These are phyloP conservation scores for Aspergillaceae sp. DNA, from an alignment of 2,329 filamentous ascomycete species.

Conservation along the genomic window DNA sequence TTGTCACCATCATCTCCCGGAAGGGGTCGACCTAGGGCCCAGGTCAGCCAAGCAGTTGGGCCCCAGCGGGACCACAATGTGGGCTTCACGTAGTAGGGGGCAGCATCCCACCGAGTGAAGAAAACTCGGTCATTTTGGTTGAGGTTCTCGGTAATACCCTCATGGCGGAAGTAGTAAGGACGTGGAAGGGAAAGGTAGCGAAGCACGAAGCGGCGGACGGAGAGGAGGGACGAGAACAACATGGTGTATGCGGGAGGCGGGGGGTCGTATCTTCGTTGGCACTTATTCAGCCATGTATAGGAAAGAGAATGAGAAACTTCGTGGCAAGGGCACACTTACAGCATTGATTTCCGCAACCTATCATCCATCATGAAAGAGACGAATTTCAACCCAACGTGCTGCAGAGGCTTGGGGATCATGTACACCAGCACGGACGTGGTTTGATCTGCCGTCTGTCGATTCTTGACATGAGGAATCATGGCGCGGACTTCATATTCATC, in stretches of 20 bases:
- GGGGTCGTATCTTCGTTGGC: slow-evolving; percentile 28
- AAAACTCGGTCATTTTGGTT: slow-evolving; percentile 50
- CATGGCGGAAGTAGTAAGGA: slow-evolving; percentile 30
- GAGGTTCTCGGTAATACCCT: slow-evolving; percentile 36
- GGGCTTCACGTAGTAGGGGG: slow-evolving; percentile 56
- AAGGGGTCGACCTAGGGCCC: slow-evolving; percentile 38
- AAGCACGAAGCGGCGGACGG: slow-evolving; percentile 47
- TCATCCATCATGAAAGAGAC: slow-evolving; percentile 56
- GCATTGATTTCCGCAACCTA: slow-evolving; percentile 55
- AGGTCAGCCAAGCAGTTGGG: slow-evolving; percentile 44
- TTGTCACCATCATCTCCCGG: slow-evolving; percentile 42
- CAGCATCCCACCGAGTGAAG: slow-evolving; percentile 47
- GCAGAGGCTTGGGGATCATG: slow-evolving; percentile 41
- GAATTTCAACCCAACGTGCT: slow-evolving; percentile 43
- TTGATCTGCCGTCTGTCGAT: slow-evolving; percentile 48
- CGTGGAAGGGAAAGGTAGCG: slow-evolving; percentile 56
- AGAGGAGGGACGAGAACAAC: slow-evolving; percentile 43
- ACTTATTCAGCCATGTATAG: background rate
- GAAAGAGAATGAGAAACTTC: background rate
- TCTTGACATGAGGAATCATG: slow-evolving; percentile 49
- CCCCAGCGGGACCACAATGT: slow-evolving; percentile 57
- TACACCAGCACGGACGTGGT: slow-evolving; percentile 55
- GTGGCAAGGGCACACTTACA: slow-evolving; percentile 38
- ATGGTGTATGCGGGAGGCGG: slow-evolving; percentile 25
- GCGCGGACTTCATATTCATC: slow-evolving; percentile 49